phyloP scores from a whole-genome alignment of 345 rosid genomes.

The Salix suchowensis region DNA sequence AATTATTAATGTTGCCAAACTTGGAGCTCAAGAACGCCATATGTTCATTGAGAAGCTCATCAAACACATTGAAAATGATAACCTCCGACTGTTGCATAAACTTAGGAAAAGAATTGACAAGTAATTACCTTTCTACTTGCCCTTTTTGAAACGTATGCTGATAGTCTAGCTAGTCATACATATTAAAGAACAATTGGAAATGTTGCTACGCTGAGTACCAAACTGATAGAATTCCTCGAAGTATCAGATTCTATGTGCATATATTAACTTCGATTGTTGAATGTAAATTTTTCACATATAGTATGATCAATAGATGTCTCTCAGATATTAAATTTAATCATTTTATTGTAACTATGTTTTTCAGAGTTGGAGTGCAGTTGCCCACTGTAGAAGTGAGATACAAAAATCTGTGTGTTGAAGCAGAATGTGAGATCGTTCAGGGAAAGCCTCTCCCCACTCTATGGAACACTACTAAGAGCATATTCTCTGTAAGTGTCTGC shows the following conservation, averaged over 20 bases:
- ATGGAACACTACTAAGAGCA: constrained; percentile 50
- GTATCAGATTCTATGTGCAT: not conserved
- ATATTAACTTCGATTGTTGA: no score
- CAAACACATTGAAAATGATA: constrained; percentile 62
- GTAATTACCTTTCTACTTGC: constrained; percentile 26
- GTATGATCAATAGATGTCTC: not conserved
- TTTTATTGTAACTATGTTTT: not conserved
- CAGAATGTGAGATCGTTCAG: constrained; percentile 56
- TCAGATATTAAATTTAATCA: not conserved
- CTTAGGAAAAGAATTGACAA: constrained; percentile 47
- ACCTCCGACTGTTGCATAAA: constrained; percentile 47
- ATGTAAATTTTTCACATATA: not conserved
- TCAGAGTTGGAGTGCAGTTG: constrained; percentile 59
- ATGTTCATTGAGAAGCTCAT: constrained; percentile 58
- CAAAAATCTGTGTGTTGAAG: constrained; percentile 48
- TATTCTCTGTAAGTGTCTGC: constrained; percentile 43
- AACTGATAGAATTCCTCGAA: not conserved
- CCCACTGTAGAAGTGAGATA: constrained; percentile 66
- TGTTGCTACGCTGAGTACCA: not conserved
- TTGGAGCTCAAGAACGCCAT: constrained; percentile 49
- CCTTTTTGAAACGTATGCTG: not conserved
- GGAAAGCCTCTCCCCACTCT: constrained; percentile 80
- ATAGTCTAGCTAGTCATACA: not conserved
- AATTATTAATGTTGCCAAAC: constrained; percentile 51
- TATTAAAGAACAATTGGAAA: not conserved